Percentiles rank a stretch among this genome's conserved stretches.
phyloP scores from a whole-genome alignment of 2,329 filamentous ascomycete species.

The Pyrenophora tritici-repentis region DNA sequence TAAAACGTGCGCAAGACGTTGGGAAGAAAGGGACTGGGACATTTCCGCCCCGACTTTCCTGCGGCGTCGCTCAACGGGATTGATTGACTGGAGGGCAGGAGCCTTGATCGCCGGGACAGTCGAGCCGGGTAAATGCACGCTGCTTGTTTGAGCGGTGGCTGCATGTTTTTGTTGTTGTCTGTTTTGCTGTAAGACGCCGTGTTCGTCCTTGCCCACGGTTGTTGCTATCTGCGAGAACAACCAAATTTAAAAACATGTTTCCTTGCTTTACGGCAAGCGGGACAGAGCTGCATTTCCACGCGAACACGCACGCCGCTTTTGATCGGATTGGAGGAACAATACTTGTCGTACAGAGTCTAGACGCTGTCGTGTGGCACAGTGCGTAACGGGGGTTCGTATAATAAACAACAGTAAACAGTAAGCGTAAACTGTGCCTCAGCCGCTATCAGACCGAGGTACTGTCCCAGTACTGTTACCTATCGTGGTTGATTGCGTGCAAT shows the following conservation, averaged over 20 bases:
- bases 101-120: conserved; percentile 2
- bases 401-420: background rate
- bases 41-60: background rate
- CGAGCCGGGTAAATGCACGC: conserved; percentile 23
- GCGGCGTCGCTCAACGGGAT: background rate
- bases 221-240: background rate
- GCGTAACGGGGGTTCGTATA: background rate
- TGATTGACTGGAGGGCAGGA: background rate
- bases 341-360: conserved; percentile 8
- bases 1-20: too few relatives aligned
- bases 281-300: background rate
- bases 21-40: background rate
- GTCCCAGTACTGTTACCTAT: too few relatives aligned
- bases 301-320: conserved; percentile 2
- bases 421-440: conserved; percentile 11
- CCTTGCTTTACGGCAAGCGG: background rate
- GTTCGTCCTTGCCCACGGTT: too few relatives aligned
- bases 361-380: conserved; percentile 11
- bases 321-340: conserved; percentile 28
- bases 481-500: conserved; percentile 7
- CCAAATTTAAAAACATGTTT: background rate
- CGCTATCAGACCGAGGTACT: conserved; percentile 18
- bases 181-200: too few relatives aligned
- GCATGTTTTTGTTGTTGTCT: conserved; percentile 8
- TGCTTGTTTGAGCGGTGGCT: conserved; percentile 18